Base-by-base conservation (phyloP, 176 grass and related monocot genomes). In the Zea luxurians region DNA sequence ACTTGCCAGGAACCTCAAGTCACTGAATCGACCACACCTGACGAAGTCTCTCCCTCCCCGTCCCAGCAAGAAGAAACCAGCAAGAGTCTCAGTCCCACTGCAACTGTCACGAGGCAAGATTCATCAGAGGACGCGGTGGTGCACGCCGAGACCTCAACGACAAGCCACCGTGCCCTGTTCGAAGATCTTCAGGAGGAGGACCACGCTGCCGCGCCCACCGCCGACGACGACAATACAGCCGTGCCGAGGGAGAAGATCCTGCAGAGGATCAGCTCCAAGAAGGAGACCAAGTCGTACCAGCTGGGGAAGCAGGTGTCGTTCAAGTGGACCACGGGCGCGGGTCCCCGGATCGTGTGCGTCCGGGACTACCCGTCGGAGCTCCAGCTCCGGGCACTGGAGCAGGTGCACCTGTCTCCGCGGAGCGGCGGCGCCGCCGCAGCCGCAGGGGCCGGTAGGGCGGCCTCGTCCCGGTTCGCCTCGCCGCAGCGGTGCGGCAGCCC, bases 321-420 rank as follows among this genome's bases (percentile, higher is more conserved):
- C 82, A 97, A 91, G 80, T 93, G 91, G 94, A 91, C 89, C n/a
- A 97, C 94, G 17, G 91, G 94, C 44, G 94, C 89, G 4, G 94
- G 94, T 1, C 94, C 94, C n/a, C 84, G 94, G 47, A 97, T 97
- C 65, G 85, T 90, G 49, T 97, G 91, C 69, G 94, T 97, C 48
- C 87, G 91, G 82, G 94, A 97, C 82, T 92, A 93, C 75, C 94
- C 91, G 48, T 79, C 89, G 18, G 91, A 97, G 84, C 91, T 97
- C 8, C 94, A 93, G 84, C 70, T 86, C 76, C 84, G 80, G 54
- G 91, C 87, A 46, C 78, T 97, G 70, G 91, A 97, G 73, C 89
- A 86, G 70, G 73, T 89, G 13, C 90, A 79, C 83, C 86, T 97
- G 42, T 97, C 94, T 21, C 91, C 94, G 13, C 76, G 73, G 82